Base-by-base conservation (phyloP, 2,329 filamentous ascomycete genomes). In the Botryotinia calthae region DNA sequence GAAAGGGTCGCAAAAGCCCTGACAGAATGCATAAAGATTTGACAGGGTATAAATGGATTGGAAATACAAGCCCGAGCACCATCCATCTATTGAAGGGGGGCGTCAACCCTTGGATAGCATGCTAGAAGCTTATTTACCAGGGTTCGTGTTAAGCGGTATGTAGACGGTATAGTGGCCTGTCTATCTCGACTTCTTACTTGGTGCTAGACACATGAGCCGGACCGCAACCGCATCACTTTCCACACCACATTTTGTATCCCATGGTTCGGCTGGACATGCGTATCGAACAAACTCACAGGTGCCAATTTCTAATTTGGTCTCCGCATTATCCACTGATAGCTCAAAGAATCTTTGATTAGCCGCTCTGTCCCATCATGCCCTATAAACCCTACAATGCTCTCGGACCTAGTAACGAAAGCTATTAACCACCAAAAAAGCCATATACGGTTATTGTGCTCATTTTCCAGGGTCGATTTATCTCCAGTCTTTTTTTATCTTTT, bases 161-260 rank as follows among this genome's bases (percentile, higher is more conserved):
- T 78, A 78, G 80, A 61, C 82, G 81, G 81, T 78, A 76, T 73
- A 66, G 64, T 73, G 54, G 46, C 77, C 74, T 75, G 74, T 76
- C 74, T 74, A 64, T 61, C 74, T 74, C 58, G 76, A 75, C 72
- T 74, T 78, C 70, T 74, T 70, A 78, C 75, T 79, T 73, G 78
- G 73, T 77, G 76, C 73, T 70, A 69, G 44, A 56, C 58, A 81
- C 74, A 80, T 79, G 78, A 80, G 81, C 83, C 82, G 83, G 83
- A 81, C 82, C 82, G 82, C 82, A 82, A 82, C 82, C 83, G 83
- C 82, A 83, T 81, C 80, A 81, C 81, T 83, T 82, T 82, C 64
- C 48, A 67, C 34, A 40, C 48, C 64, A 37, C 51, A 48, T 54
- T 67, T n/a, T 67, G 48, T 67, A 54, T 67, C 64, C 81, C 81